Evolutionary conservation across 2,329 filamentous ascomycete genomes (phyloP).

Genomic region (Phialocephala subalpina): DNA sequence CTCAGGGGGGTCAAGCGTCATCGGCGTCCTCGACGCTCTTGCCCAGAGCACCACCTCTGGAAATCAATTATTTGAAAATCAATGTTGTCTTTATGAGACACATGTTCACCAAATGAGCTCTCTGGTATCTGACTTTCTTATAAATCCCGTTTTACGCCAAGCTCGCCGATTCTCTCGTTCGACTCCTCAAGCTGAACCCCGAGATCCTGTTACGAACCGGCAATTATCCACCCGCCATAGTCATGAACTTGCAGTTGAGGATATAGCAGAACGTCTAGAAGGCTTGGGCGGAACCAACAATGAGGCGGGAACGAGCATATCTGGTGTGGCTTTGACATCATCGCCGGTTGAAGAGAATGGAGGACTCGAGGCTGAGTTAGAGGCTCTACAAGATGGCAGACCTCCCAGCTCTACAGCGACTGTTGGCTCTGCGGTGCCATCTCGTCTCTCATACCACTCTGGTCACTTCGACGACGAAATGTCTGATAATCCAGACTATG

Average conservation of each 20-base stretch:
- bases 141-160: constrained; percentile 72
- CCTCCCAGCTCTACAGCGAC: constrained; percentile 20
- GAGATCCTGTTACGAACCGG: constrained; percentile 41
- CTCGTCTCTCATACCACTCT: constrained; percentile 30
- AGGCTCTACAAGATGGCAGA: constrained; percentile 25
- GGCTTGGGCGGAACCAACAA: constrained; percentile 14
- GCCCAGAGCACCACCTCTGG: constrained; percentile 4
- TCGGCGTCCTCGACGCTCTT: constrained; percentile 12
- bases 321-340: constrained; percentile 31
- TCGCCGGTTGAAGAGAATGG: constrained; percentile 38
- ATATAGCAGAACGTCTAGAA: constrained; percentile 36
- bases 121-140: constrained; percentile 70
- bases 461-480: constrained; percentile 37
- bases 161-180: constrained; percentile 66
- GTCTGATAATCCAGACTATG: constrained; percentile 39
- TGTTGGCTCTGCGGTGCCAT: constrained; percentile 23
- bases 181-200: constrained; percentile 47
- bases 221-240: constrained; percentile 22
- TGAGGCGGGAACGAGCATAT: constrained; percentile 20
- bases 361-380: constrained; percentile 36
- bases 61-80: constrained; percentile 4
- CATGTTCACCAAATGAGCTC: constrained; percentile 60
- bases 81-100: constrained; percentile 29
- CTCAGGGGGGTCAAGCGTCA: constrained; percentile 25
- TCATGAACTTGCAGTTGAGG: constrained; percentile 37